Conservation (phyloP, 306 rosid genomes). For the Styphnolobium japonicum region DNA sequence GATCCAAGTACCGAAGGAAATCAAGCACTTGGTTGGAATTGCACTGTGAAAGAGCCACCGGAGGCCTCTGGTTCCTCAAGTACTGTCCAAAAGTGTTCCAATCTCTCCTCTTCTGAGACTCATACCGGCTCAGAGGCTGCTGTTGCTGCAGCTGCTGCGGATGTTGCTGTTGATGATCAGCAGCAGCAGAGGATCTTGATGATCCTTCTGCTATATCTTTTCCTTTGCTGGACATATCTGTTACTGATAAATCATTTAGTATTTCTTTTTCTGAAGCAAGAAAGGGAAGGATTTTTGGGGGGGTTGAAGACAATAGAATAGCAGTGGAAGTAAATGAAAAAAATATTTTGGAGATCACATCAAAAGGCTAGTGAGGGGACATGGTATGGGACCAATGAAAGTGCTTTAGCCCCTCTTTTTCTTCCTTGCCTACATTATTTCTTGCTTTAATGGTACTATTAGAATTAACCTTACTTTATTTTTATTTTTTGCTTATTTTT, state of each 20-base stretch:
- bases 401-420: slow-evolving; percentile 53
- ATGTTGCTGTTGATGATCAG: background rate
- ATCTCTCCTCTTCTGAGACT: slow-evolving; percentile 84
- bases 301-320: slow-evolving; percentile 31
- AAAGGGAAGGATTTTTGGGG: slow-evolving; percentile 29
- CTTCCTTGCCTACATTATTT: slow-evolving; percentile 49
- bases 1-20: slow-evolving; percentile 75
- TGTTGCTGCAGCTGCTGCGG: slow-evolving; percentile 31
- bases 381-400: slow-evolving; percentile 53
- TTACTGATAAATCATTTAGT: slow-evolving; percentile 32
- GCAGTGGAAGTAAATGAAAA: slow-evolving; percentile 22
- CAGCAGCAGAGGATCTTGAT: slow-evolving; percentile 28
- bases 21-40: slow-evolving; percentile 78
- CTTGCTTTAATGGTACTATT: slow-evolving; percentile 56
- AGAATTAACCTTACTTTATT: slow-evolving; percentile 48
- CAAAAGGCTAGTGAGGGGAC: slow-evolving; percentile 49
- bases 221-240: slow-evolving; percentile 46
- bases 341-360: slow-evolving; percentile 53
- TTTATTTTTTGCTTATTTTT: background rate
- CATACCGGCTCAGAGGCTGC: slow-evolving; percentile 60
- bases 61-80: slow-evolving; percentile 81
- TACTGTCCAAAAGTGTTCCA: slow-evolving; percentile 95
- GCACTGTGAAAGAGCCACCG: slow-evolving; percentile 66
- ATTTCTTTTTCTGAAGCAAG: slow-evolving; percentile 29
- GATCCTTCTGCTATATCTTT: slow-evolving; percentile 50